Percentiles rank a stretch among this genome's conserved stretches.
phyloP scores from a whole-genome alignment of 352 stramenopile species.

The Pythium pyrilobum region DNA sequence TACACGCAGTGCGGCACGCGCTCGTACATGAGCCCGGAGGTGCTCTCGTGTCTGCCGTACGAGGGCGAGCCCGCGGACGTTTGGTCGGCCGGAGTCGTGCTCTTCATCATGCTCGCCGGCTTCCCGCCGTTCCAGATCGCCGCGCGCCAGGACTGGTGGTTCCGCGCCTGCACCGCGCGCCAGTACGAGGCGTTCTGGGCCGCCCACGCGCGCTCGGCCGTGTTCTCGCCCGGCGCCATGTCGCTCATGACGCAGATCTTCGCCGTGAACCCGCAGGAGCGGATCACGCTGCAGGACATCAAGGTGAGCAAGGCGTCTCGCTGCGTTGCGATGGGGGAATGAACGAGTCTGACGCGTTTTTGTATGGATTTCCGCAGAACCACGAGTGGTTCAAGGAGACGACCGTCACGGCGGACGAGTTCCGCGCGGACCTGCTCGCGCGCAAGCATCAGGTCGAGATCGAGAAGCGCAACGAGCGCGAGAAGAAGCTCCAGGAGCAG shows the following conservation, averaged over 20 bases:
- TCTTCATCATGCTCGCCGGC: conserved; percentile 92
- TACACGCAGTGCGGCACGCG: conserved; percentile 88
- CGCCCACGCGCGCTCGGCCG: conserved; percentile 57
- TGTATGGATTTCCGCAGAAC: conserved; percentile 22
- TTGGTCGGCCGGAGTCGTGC: conserved; percentile 89
- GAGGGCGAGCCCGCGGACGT: conserved; percentile 86
- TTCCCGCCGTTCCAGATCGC: conserved; percentile 91
- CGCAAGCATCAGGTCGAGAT: conserved; percentile 66
- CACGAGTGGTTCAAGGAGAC: conserved; percentile 62
- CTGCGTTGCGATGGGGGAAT: neutral
- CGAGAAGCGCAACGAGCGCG: conserved; percentile 62
- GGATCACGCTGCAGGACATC: conserved; percentile 76
- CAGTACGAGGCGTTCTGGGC: conserved; percentile 82
- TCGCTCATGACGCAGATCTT: conserved; percentile 72
- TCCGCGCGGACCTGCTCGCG: conserved; percentile 46
- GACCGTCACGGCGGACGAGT: conserved; percentile 29
- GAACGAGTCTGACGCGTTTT: neutral
- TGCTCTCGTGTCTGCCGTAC: conserved; percentile 79
- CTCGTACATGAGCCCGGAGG: conserved; percentile 93
- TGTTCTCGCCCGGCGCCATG: conserved; percentile 72
- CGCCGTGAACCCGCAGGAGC: conserved; percentile 56
- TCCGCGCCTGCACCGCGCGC: conserved; percentile 60
- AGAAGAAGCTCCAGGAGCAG: conserved; percentile 45
- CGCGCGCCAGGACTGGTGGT: conserved; percentile 88
- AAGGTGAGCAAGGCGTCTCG: conserved; percentile 24